phyloP scores from a whole-genome alignment of 768 basidiomycete genomes.

The Tremella mesenterica region DNA sequence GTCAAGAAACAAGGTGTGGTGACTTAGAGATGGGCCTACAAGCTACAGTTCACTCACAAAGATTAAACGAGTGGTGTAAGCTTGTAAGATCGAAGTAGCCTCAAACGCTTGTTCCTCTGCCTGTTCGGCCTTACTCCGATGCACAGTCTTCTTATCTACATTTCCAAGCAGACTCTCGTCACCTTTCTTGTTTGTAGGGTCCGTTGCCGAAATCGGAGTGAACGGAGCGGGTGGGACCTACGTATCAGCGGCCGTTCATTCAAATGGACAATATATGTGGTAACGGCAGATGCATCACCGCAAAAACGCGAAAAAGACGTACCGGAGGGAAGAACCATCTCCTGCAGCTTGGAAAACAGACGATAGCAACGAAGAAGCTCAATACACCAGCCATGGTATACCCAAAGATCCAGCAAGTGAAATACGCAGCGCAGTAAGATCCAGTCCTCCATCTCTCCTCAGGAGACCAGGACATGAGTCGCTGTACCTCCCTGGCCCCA shows the following conservation, averaged over 20 bases:
- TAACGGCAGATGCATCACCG: neutral
- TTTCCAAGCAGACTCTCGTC: slow-evolving; percentile 45
- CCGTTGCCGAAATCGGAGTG: slow-evolving; percentile 45
- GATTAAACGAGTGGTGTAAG: slow-evolving; percentile 26
- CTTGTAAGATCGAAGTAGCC: slow-evolving; percentile 37
- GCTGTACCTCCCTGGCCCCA: slow-evolving; percentile 34
- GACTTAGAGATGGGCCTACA: slow-evolving; percentile 4
- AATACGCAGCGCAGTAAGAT: slow-evolving; percentile 42
- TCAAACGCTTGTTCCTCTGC: slow-evolving; percentile 47
- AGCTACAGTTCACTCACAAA: slow-evolving; percentile 27
- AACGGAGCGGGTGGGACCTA: slow-evolving; percentile 38
- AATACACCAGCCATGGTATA: slow-evolving; percentile 41
- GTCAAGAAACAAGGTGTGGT: too few relatives aligned
- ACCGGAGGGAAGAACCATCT: slow-evolving; percentile 44
- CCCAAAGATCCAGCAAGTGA: slow-evolving; percentile 42
- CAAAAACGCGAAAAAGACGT: slow-evolving; percentile 5
- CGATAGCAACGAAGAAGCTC: slow-evolving; percentile 38
- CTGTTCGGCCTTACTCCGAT: slow-evolving; percentile 45
- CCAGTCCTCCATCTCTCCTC: slow-evolving; percentile 40
- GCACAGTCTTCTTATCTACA: slow-evolving; percentile 40
- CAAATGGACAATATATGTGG: neutral
- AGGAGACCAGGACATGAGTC: slow-evolving; percentile 44
- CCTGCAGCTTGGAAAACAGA: slow-evolving; percentile 42
- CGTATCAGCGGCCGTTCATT: neutral
- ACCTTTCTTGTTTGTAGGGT: slow-evolving; percentile 45